Percentiles rank a stretch among this genome's conserved stretches.
Evolutionary conservation across 306 rosid species (phyloP).

Genomic region (Gynostemma pentaphyllum): DNA sequence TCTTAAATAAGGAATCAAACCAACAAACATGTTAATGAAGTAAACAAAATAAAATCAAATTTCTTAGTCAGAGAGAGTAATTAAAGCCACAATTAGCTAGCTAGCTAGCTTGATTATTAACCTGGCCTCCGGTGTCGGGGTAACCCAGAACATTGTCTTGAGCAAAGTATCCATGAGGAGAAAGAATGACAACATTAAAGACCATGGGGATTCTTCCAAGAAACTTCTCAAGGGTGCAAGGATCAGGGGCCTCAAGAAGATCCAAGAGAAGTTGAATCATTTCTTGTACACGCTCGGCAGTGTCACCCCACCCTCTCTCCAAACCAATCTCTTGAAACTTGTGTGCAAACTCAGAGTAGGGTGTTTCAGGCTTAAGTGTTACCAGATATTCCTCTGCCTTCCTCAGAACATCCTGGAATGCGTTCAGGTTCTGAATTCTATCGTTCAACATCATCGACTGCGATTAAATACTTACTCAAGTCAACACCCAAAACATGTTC

Average conservation of each 20-base stretch:
- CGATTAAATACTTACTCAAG: conserved; percentile 1
- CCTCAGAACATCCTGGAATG: conserved; percentile 71
- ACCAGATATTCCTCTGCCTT: conserved; percentile 74
- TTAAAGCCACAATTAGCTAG: no score
- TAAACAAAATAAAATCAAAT: neutral
- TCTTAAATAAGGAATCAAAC: conserved; percentile 24
- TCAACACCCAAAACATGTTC: neutral
- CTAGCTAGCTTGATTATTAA: no score
- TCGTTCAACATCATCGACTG: conserved; percentile 91
- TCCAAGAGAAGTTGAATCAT: conserved; percentile 90
- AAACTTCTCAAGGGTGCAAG: conserved; percentile 85
- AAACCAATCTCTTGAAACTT: conserved; percentile 84
- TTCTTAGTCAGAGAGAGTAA: no score
- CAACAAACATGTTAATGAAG: neutral
- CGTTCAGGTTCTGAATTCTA: conserved; percentile 58
- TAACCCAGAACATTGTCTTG: conserved; percentile 95
- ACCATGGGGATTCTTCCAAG: conserved; percentile 96
- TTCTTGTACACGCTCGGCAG: conserved; percentile 61
- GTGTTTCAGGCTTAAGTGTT: conserved; percentile 44
- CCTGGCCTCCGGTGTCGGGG: conserved; percentile 99
- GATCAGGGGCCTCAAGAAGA: conserved; percentile 99
- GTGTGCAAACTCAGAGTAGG: conserved; percentile 49
- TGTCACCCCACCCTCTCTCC: conserved; percentile 99
- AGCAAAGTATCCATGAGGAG: conserved; percentile 98
- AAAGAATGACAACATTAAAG: conserved; percentile 87